A percentile compares a stretch with the other conserved stretches of the same genome.
Conservation (phyloP, 1,284 basidiomycete genomes). For the Filobasidium uniguttulatum region DNA sequence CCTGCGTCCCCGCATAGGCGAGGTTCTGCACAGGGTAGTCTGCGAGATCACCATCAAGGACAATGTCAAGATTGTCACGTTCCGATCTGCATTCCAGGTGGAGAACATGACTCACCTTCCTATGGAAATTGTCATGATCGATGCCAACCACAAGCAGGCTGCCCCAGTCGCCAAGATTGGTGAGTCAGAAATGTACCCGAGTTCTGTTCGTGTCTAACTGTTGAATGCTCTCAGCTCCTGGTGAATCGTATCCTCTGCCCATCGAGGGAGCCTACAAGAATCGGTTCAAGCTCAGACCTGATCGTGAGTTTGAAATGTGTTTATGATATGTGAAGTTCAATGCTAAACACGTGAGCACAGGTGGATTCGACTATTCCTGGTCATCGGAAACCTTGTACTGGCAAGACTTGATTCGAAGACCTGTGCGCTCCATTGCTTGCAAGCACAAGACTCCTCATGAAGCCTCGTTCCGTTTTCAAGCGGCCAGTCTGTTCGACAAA, state of each 20-base stretch:
- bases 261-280: conserved; percentile 79
- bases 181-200: conserved; percentile 34
- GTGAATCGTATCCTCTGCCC: conserved; percentile 78
- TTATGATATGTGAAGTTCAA: conserved; percentile 7
- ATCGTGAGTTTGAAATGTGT: conserved; percentile 48
- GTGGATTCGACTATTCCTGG: conserved; percentile 65
- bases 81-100: conserved; percentile 85
- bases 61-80: conserved; percentile 89
- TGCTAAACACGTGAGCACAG: conserved; percentile 37
- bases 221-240: conserved; percentile 49
- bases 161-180: conserved; percentile 73
- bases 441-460: conserved; percentile 68
- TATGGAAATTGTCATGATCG: conserved; percentile 80
- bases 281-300: conserved; percentile 76
- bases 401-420: conserved; percentile 73
- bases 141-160: conserved; percentile 66
- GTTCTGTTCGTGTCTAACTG: conserved; percentile 9
- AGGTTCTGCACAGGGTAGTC: conserved; percentile 67
- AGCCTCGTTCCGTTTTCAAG: conserved; percentile 90
- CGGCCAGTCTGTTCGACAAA: conserved; percentile 69
- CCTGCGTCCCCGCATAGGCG: conserved; percentile 62
- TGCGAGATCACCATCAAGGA: conserved; percentile 84
- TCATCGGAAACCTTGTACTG: conserved; percentile 68
- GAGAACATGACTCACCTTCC: conserved; percentile 89
- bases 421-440: conserved; percentile 71